phyloP scores from a whole-genome alignment of 2,329 filamentous ascomycete species.

The Hymenoscyphus salicellus region DNA sequence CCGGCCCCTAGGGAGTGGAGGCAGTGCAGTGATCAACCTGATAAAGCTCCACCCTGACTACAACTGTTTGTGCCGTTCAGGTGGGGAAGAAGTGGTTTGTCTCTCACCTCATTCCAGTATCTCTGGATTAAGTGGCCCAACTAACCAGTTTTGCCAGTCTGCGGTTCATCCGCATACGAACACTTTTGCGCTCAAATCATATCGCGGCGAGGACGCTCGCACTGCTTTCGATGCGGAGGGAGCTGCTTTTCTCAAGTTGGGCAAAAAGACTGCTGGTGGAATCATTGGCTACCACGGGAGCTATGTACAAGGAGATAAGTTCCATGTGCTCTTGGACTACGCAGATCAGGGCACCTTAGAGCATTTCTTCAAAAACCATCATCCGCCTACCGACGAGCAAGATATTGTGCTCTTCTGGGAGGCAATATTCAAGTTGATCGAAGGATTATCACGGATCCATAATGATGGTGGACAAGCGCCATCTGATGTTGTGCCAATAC shows the following conservation, averaged over 20 bases:
- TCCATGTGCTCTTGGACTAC: conserved; percentile 35
- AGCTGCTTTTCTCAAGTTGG: conserved; percentile 18
- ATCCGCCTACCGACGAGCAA: conserved; percentile 16
- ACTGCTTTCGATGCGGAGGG: conserved; percentile 26
- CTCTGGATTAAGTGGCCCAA: too few relatives aligned
- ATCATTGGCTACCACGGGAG: conserved; percentile 26
- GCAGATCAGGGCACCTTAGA: conserved; percentile 34
- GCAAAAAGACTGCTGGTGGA: conserved; percentile 3
- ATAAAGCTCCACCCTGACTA: conserved; percentile 10
- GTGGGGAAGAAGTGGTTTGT: too few relatives aligned
- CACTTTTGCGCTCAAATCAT: background rate
- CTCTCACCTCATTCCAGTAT: too few relatives aligned
- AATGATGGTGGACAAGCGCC: background rate
- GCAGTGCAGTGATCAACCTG: conserved; percentile 10
- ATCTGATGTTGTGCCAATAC: background rate
- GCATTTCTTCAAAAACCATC: conserved; percentile 27
- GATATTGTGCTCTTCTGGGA: conserved; percentile 32
- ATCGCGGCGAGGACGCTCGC: conserved; percentile 12
- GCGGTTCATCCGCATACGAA: background rate
- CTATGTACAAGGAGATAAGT: conserved; percentile 25
- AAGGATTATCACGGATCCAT: conserved; percentile 1
- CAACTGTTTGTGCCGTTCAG: conserved; percentile 10
- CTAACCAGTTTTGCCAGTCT: too few relatives aligned
- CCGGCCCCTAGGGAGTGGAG: conserved; percentile 14
- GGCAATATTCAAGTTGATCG: conserved; percentile 2